These are phyloP conservation scores for Dothideomycetes sp. DNA, from an alignment of 2,329 filamentous ascomycete species.

Conservation along the genomic window DNA sequence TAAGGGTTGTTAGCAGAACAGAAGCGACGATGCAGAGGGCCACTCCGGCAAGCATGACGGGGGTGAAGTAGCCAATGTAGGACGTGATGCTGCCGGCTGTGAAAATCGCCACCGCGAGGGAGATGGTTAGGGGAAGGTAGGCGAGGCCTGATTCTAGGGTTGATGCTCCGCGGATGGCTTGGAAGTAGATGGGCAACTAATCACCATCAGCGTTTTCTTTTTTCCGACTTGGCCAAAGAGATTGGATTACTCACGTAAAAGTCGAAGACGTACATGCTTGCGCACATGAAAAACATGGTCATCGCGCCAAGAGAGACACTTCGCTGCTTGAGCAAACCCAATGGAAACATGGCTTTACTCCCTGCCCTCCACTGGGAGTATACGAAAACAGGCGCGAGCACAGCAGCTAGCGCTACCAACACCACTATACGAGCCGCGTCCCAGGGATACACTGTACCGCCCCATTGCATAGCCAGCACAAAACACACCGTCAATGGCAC, in stretches of 20 bases:
- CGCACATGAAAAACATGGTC: conserved; percentile 24
- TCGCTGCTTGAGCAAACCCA: conserved; percentile 30
- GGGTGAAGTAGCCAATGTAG: conserved; percentile 11
- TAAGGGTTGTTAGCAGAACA: conserved; percentile 14
- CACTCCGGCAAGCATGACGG: conserved; percentile 8
- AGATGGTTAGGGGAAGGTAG: conserved; percentile 33
- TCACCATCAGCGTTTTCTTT: no score
- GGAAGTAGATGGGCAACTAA: conserved; percentile 43
- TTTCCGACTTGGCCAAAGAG: no score
- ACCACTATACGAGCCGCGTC: not conserved
- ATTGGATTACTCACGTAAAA: no score
- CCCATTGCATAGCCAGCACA: not conserved
- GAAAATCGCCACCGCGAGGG: conserved; percentile 27
- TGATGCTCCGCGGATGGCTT: conserved; percentile 32
- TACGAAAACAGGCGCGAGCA: no score
- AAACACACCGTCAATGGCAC: conserved; percentile 1
- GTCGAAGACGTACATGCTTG: conserved; percentile 27
- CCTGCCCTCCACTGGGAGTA: no score
- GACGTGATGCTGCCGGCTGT: conserved; percentile 7
- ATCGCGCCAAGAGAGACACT: conserved; percentile 32
- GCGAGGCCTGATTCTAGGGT: conserved; percentile 28
- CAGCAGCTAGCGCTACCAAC: no score
- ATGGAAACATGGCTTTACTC: no score
- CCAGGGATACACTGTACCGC: not conserved
- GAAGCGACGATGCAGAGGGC: conserved; percentile 8